Percentiles rank a stretch among this genome's conserved stretches.
phyloP scores from a whole-genome alignment of 1,284 basidiomycete genomes.

The Leccinum griseonigrum region DNA sequence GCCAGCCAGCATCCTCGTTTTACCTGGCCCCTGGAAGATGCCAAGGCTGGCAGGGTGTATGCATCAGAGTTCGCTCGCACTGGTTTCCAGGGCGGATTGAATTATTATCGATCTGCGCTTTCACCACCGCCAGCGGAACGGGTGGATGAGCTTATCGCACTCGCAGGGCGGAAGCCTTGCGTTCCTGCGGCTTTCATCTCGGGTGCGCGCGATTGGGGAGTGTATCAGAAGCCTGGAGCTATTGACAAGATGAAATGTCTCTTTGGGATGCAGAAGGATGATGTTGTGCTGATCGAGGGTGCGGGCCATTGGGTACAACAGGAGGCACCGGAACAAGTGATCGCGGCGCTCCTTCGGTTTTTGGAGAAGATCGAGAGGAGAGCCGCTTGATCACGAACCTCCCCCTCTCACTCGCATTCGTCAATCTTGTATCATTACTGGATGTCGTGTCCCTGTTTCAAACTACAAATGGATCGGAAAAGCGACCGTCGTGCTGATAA shows the following conservation, averaged over 20 bases:
- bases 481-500: conserved; percentile 13
- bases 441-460: not conserved
- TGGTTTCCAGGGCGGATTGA: conserved; percentile 63
- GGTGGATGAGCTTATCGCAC: conserved; percentile 14
- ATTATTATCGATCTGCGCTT: conserved; percentile 48
- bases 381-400: conserved; percentile 1
- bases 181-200: conserved; percentile 55
- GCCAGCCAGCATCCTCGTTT: conserved; percentile 21
- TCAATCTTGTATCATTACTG: not conserved
- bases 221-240: conserved; percentile 52
- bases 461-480: conserved; percentile 18
- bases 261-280: conserved; percentile 36
- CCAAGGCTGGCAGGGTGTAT: conserved; percentile 43
- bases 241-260: conserved; percentile 42
- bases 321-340: conserved; percentile 38
- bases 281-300: conserved; percentile 51
- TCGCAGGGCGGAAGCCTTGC: conserved; percentile 37
- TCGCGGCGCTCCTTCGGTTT: conserved; percentile 24
- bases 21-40: conserved; percentile 51
- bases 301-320: conserved; percentile 68
- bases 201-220: conserved; percentile 58
- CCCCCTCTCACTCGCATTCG: not conserved
- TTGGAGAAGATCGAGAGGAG: conserved; percentile 11
- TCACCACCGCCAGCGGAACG: conserved; percentile 21
- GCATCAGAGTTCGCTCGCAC: conserved; percentile 47